phyloP scores from a whole-genome alignment of 75 land plant species.

The Picea sitchensis region DNA sequence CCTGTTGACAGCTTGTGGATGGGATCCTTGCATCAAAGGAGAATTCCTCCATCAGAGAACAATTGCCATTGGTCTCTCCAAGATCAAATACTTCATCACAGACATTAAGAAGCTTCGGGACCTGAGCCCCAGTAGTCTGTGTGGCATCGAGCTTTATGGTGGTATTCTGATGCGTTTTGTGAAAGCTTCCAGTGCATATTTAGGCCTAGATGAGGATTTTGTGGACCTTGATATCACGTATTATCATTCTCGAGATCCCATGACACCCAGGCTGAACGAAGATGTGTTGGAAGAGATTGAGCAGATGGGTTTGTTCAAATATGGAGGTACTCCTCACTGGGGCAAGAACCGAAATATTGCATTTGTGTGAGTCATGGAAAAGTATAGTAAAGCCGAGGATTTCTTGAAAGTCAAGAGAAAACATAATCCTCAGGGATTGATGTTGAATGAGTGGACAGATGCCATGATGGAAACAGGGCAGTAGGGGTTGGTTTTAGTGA shows the following conservation, averaged over 20 bases:
- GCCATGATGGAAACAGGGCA: slow-evolving; percentile 45
- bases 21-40: slow-evolving; percentile 70
- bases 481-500: slow-evolving; percentile 14
- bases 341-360: slow-evolving; percentile 68
- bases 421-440: slow-evolving; percentile 63
- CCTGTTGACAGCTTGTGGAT: slow-evolving; percentile 28
- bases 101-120: slow-evolving; percentile 57
- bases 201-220: slow-evolving; percentile 56
- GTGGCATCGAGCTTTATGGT: slow-evolving; percentile 54
- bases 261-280: slow-evolving; percentile 48
- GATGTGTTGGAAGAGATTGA: slow-evolving; percentile 78
- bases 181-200: slow-evolving; percentile 55
- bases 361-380: slow-evolving; percentile 38
- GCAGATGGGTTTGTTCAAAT: slow-evolving; percentile 67
- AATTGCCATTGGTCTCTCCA: slow-evolving; percentile 33
- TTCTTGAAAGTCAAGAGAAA: slow-evolving; percentile 42
- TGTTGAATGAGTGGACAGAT: slow-evolving; percentile 74
- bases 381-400: slow-evolving; percentile 32
- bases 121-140: slow-evolving; percentile 35
- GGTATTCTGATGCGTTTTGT: slow-evolving; percentile 75
- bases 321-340: slow-evolving; percentile 79
- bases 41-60: slow-evolving; percentile 55
- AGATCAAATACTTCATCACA: slow-evolving; percentile 43
- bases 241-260: slow-evolving; percentile 48
- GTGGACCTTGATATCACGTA: slow-evolving; percentile 64